These are phyloP conservation scores for Fusarium sororula DNA, from an alignment of 2,329 filamentous ascomycete genomes.

Conservation along the genomic window DNA sequence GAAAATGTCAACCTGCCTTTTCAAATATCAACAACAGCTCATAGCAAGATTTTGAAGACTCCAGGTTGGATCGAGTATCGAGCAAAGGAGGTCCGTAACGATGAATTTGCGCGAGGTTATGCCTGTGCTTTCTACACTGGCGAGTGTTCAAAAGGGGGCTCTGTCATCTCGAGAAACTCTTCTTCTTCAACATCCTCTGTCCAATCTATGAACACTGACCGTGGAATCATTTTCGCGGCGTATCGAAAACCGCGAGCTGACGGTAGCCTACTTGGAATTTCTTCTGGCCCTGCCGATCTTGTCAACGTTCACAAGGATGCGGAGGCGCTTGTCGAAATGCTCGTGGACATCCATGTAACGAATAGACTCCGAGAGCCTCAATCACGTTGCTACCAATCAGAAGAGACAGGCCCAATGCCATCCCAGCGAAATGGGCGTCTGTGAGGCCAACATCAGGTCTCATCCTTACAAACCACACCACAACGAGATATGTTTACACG, in stretches of 20 bases:
- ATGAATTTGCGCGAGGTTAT: constrained; percentile 62
- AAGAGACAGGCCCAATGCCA: constrained; percentile 54
- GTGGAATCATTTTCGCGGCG: constrained; percentile 65
- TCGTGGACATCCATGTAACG: constrained; percentile 59
- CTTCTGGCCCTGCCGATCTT: constrained; percentile 53
- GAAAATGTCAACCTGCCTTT: constrained; percentile 61
- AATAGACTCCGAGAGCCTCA: constrained; percentile 47
- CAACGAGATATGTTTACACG: constrained; percentile 13
- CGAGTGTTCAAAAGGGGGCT: constrained; percentile 44
- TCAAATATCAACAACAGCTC: constrained; percentile 59
- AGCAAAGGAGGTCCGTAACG: constrained; percentile 51
- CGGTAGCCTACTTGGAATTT: constrained; percentile 48
- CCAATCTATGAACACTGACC: constrained; percentile 49
- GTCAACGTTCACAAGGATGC: constrained; percentile 59
- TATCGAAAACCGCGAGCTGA: constrained; percentile 59
- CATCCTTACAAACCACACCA: not conserved
- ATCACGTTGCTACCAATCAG: constrained; percentile 38
- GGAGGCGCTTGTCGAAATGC: constrained; percentile 61
- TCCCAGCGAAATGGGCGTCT: constrained; percentile 27
- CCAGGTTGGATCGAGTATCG: constrained; percentile 64
- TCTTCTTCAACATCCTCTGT: constrained; percentile 39
- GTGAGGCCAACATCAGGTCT: not conserved
- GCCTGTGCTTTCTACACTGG: constrained; percentile 63
- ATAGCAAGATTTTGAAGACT: constrained; percentile 59
- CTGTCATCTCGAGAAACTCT: constrained; percentile 38